Evolutionary conservation across 1,284 basidiomycete species (phyloP).

Genomic region (Malassezia caprae): DNA sequence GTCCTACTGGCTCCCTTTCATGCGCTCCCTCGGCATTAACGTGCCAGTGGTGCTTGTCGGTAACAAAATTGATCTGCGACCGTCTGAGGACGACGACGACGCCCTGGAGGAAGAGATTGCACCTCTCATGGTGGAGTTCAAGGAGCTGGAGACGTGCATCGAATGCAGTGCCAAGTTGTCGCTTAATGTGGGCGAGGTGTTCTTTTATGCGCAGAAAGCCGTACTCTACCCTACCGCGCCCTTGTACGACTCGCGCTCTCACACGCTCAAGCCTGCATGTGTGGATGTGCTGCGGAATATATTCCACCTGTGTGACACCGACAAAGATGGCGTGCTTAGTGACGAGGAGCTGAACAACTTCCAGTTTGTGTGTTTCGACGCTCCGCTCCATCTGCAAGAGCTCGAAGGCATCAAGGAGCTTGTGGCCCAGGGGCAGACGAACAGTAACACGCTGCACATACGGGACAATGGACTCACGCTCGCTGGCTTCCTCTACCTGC

Average conservation of each 20-base stretch:
- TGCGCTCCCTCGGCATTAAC: constrained; percentile 79
- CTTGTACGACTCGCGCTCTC: constrained; percentile 88
- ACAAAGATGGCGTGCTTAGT: constrained; percentile 86
- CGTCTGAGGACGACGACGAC: constrained; percentile 84
- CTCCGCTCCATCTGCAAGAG: constrained; percentile 81
- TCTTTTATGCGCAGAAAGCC: constrained; percentile 97
- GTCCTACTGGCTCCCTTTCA: constrained; percentile 96
- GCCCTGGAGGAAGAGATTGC: constrained; percentile 66
- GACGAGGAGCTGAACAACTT: constrained; percentile 90
- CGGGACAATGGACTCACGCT: constrained; percentile 66
- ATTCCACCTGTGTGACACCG: constrained; percentile 87
- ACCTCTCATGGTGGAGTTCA: constrained; percentile 47
- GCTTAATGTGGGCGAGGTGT: constrained; percentile 90
- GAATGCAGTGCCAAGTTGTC: constrained; percentile 75
- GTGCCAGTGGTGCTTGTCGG: constrained; percentile 94
- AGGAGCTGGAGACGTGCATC: constrained; percentile 80
- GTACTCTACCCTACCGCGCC: constrained; percentile 94
- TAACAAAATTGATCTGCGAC: constrained; percentile 93
- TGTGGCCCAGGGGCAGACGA: constrained; percentile 27
- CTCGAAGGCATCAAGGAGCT: constrained; percentile 57
- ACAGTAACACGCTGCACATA: constrained; percentile 28
- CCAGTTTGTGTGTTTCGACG: constrained; percentile 89
- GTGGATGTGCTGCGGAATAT: constrained; percentile 78
- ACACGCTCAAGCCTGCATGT: constrained; percentile 73
- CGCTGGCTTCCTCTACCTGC: constrained; percentile 83